Conservation (phyloP, 1,284 basidiomycete species). For the Thelephora terrestris region DNA sequence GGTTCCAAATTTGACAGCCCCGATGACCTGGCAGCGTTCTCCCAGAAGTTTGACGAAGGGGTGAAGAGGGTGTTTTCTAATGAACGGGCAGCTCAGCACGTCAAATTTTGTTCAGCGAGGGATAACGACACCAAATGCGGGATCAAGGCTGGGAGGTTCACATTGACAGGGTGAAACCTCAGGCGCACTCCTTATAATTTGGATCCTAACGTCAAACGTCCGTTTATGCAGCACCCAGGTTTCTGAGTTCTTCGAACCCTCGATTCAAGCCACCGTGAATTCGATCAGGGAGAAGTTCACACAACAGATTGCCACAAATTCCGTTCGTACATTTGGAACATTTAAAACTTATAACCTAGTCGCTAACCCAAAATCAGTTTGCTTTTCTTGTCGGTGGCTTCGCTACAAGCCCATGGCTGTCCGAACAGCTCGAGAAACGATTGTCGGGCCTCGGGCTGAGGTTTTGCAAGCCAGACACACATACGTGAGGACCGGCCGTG, state of each 20-base stretch:
- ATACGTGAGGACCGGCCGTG: slow-evolving; percentile 24
- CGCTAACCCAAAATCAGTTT: not conserved
- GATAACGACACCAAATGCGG: slow-evolving; percentile 35
- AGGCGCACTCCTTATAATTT: not conserved
- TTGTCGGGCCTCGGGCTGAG: slow-evolving; percentile 24
- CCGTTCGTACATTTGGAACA: not conserved
- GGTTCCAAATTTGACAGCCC: slow-evolving; percentile 20
- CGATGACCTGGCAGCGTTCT: slow-evolving; percentile 33
- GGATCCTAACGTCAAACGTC: not conserved
- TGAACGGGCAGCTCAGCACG: slow-evolving; percentile 34
- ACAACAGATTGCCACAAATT: not conserved
- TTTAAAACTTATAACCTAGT: not conserved
- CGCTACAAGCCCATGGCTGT: slow-evolving; percentile 1
- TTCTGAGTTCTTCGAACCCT: slow-evolving; percentile 34
- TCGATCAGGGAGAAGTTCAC: not conserved
- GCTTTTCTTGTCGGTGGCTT: slow-evolving; percentile 4
- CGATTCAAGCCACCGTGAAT: not conserved
- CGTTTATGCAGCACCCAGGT: slow-evolving; percentile 10
- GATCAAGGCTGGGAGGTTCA: slow-evolving; percentile 37
- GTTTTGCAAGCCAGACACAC: slow-evolving; percentile 37
- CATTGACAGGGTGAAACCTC: slow-evolving; percentile 28
- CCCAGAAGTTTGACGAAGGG: slow-evolving; percentile 37
- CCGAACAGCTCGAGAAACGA: not conserved
- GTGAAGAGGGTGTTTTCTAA: slow-evolving; percentile 39
- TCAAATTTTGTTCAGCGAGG: slow-evolving; percentile 37